Evolutionary conservation across 2,329 filamentous ascomycete genomes (phyloP), one percentile per base, ranked within the genome.

Genomic region (Penicillium hordei): DNA sequence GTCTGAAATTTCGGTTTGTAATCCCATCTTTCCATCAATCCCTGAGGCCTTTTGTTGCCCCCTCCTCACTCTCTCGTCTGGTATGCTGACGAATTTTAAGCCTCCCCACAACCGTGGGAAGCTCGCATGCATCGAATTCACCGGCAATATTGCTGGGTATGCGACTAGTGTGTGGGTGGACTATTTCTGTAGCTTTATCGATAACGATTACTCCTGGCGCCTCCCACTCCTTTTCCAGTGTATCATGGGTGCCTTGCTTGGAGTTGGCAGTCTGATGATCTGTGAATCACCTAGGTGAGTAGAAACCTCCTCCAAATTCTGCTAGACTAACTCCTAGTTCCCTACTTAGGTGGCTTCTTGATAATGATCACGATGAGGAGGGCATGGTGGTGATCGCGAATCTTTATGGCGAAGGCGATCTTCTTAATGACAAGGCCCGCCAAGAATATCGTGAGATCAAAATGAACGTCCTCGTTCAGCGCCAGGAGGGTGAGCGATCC

Each of bases 391-490:
- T 99, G 48, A 97, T 99, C 78, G 94, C 94, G 59, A 97, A 97
- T 72, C 82, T 99, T 7, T 97, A 97, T 70, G 94, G 94, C 55
- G 91, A 90, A 70, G 94, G 94, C 60, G 94, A 99, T 73, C 93
- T 97, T 60, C 93, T 97, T 77, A 90, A 96, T 73, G 79, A 88
- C 58, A 94, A 95, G 75, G 94, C 94, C 1, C 87, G 93, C 58
- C 93, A 97, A 55, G 94, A 99, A 75, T 99, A 95, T 76, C 90
- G 93, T 68, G 94, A 97, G 70, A 99, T 99, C 80, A 99, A 99
- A 81, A 96, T 97, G 91, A 88, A 93, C 68, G 94, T 99, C 31
- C 84, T 99, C 34, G 81, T 97, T 25, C 88, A 93, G 74, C 90
- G 94, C 51, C 92, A 96, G 77, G 94, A 99, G 78, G 94, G 94